Evolutionary conservation across 78 protist species (phyloP), one percentile per base, ranked within the genome.

Genomic region (Tieghemostelium lacteum): DNA sequence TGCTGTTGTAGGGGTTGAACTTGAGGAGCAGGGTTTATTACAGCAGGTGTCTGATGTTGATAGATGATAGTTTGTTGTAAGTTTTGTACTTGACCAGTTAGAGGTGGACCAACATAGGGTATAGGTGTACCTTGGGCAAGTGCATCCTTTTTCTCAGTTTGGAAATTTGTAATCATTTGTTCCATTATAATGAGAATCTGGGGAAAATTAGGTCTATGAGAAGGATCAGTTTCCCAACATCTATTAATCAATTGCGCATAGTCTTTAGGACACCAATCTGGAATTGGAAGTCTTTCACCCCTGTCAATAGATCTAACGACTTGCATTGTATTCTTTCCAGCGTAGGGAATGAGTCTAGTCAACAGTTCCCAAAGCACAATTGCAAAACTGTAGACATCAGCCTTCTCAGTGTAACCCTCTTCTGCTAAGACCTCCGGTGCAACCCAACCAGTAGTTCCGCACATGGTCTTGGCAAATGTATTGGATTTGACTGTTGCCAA

Each of bases 181-280:
- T 83, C 91, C 91, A 83, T 69, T 2, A 83, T 40, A 20, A 78
- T 76, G 19, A 86, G n/a, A 66, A 86, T 66, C 74, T 74, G 85
- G 26, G 85, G 87, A n/a, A 86, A 86, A 20, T 83, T 64, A 7
- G 93, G 93, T n/a, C 93, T 62, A 37, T 86, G 34, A 8, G 74
- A 16, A 16, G 93, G 93, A 74, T 86, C 93, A n/a, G 85, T 86
- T 5, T 73, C 93, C 93, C 93, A 86, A 57, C 93, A 86, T 31
- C 37, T 71, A 50, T 73, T 74, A 50, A 86, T 72, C 24, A 86
- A 60, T 8, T 42, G 6, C 3, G 93, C 83, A 55, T 86, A 86
- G 16, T 36, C 22, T 7, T 71, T 50, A 12, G 93, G 93, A 74
- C 93, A 86, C 87, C 86, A 73, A 20, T 42, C 63, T 10, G 93